Base-by-base conservation (phyloP, 176 grass and related monocot genomes). In the Carex pumila region DNA sequence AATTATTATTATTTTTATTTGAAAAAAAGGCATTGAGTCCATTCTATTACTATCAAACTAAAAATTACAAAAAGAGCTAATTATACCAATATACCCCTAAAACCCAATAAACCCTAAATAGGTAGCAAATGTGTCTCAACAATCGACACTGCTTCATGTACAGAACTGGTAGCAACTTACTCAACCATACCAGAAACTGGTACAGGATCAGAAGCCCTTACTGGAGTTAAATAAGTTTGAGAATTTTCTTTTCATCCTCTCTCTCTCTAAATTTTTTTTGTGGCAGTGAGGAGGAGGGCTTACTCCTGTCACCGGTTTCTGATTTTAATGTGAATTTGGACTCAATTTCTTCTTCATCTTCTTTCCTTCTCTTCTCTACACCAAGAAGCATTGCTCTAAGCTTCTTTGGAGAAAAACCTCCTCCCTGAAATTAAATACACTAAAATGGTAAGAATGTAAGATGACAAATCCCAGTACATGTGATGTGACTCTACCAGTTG, bases 391-490 rank as follows among this genome's bases (percentile, higher is more conserved):
- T 99, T 61, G 93, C 93, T 69, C 93, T 90, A 66, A 99, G 88
- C 61, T 94, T 92, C 87, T 94, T 92, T 43, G 97, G 97, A 64
- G 97, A 99, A 86, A 99, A 95, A 61, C 97, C 91, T n/a, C 97
- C 90, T 25, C 88, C 97, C 93, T 92, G 53, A 77, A 19, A 22
- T 78, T 52, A 22, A 81, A 70, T 71, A 54, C 31, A 57, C 13
- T 57, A 71, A 82, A 30, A 50, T 50, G 10, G 9, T 41, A 45
- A 39, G 37, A 39, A 39, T 39, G 29, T 10, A 5, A 43, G 2
- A 64, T 54, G 10, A 71, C 49, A 84, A 41, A 71, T 71, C 4
- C 39, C 8, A 21, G 17, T 71, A 71, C 15, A 71, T 47, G 36
- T 47, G 13, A 71, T 47, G 36, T 47, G 13, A 67, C 65, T 29